phyloP scores from a whole-genome alignment of 768 basidiomycete species.

The Mycena alexandri region DNA sequence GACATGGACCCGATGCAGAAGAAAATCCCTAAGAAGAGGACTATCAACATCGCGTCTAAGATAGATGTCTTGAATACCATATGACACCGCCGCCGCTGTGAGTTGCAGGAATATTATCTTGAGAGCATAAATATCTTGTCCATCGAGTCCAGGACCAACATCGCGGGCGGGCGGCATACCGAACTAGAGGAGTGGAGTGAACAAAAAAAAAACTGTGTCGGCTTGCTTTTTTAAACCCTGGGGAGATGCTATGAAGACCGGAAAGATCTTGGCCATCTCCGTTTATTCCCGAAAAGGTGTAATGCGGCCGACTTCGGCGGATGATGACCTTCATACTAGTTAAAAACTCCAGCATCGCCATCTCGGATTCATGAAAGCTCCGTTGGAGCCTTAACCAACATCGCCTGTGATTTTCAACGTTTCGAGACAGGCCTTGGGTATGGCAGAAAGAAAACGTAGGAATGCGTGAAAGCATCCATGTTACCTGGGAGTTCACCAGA shows the following conservation, averaged over 20 bases:
- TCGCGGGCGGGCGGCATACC: slow-evolving; percentile 27
- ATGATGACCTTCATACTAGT: background rate
- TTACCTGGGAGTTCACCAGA: too few relatives aligned
- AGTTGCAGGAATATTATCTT: slow-evolving; percentile 29
- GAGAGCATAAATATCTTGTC: slow-evolving; percentile 28
- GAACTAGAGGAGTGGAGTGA: background rate
- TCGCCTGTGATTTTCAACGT: too few relatives aligned
- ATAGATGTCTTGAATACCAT: too few relatives aligned
- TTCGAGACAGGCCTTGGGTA: too few relatives aligned
- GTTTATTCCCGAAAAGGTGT: background rate
- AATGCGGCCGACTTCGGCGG: slow-evolving; percentile 21
- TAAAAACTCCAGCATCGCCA: background rate
- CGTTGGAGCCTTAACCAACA: background rate
- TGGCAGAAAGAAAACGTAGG: too few relatives aligned
- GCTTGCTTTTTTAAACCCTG: background rate
- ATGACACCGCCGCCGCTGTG: slow-evolving; percentile 22
- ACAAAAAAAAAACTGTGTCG: background rate
- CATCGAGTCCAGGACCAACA: slow-evolving; percentile 37
- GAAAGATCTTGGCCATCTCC: too few relatives aligned
- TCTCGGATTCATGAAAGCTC: background rate
- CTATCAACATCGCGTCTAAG: too few relatives aligned
- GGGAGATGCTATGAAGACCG: too few relatives aligned
- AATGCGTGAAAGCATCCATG: too few relatives aligned
- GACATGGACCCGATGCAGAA: slow-evolving; percentile 27
- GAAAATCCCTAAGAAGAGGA: slow-evolving; percentile 21